phyloP scores from a whole-genome alignment of 2,329 filamentous ascomycete genomes.

The Pseudogymnoascus sp. region DNA sequence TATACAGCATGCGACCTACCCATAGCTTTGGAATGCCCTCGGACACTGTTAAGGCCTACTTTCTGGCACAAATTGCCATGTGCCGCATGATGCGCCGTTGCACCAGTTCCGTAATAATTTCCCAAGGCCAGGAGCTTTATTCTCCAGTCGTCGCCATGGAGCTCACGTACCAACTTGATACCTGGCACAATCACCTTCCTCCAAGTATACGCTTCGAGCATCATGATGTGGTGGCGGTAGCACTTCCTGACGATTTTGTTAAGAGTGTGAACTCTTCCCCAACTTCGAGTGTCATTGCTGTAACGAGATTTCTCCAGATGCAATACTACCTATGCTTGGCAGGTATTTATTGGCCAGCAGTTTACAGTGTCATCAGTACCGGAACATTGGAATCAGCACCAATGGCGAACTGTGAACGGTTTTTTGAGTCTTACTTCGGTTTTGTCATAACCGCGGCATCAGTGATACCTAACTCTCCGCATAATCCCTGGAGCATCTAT shows the following conservation, averaged over 20 bases:
- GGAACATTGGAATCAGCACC: conserved; percentile 1
- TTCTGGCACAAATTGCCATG: conserved; percentile 30
- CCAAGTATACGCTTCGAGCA: conserved; percentile 24
- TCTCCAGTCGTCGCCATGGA: conserved; percentile 27
- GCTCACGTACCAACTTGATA: conserved; percentile 29
- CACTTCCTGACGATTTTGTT: not conserved
- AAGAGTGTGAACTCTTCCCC: not conserved
- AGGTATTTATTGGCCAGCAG: conserved; percentile 28
- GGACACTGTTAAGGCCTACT: conserved; percentile 20
- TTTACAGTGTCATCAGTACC: conserved; percentile 14
- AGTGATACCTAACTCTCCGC: not conserved
- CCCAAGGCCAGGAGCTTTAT: conserved; percentile 19
- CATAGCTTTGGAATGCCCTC: not conserved
- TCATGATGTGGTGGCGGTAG: not conserved
- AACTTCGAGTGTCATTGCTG: conserved; percentile 7
- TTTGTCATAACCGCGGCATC: not conserved
- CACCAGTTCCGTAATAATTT: conserved; percentile 21
- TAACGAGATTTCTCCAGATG: conserved; percentile 17
- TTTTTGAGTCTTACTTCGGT: conserved; percentile 14
- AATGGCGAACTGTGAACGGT: conserved; percentile 9
- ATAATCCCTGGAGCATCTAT: not conserved
- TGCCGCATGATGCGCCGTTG: conserved; percentile 29
- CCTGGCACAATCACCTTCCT: conserved; percentile 30
- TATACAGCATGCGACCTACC: not conserved
- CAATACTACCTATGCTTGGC: conserved; percentile 27